These are phyloP conservation scores for Saccharomyces uvarum DNA, from an alignment of 1,139 yeast species.

Conservation along the genomic window DNA sequence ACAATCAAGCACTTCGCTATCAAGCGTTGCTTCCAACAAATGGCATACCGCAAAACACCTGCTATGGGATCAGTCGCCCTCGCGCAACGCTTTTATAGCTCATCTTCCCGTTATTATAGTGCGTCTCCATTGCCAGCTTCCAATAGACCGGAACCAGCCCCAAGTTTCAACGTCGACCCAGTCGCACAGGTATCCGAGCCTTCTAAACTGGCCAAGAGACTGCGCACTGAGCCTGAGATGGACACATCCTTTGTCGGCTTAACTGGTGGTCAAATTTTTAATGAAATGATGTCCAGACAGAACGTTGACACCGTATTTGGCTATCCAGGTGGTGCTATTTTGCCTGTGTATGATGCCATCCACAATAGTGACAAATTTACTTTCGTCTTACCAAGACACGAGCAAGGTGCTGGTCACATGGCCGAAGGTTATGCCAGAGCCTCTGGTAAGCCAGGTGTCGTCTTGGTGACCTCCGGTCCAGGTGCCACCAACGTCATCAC, in stretches of 20 bases:
- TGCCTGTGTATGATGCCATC: conserved; percentile 96
- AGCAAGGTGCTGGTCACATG: conserved; percentile 99
- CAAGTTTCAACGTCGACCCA: conserved; percentile 37
- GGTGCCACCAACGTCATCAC: conserved; percentile 97
- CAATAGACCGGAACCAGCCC: conserved; percentile 44
- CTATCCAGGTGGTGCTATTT: conserved; percentile 96
- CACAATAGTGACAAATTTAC: conserved; percentile 83
- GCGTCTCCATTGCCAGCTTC: conserved; percentile 6
- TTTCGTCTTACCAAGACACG: conserved; percentile 91
- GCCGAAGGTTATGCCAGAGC: conserved; percentile 98
- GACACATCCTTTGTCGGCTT: conserved; percentile 88
- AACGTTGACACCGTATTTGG: conserved; percentile 92
- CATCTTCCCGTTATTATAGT: conserved; percentile 10
- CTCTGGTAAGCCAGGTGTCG: conserved; percentile 95
- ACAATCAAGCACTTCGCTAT: conserved; percentile 11
- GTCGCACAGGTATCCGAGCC: conserved; percentile 10
- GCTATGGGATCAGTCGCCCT: conserved; percentile 2
- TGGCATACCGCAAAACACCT: conserved; percentile 4
- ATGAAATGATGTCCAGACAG: conserved; percentile 97
- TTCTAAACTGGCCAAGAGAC: conserved; percentile 8
- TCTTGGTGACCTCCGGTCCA: conserved; percentile 94
- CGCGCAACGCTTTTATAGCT: conserved; percentile 12
- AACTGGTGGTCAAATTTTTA: conserved; percentile 95
- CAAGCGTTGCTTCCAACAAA: conserved; percentile 10
- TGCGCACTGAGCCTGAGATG: conserved; percentile 33